Conservation (phyloP, 2,329 filamentous ascomycete genomes). For the Trichoderma arundinaceum region DNA sequence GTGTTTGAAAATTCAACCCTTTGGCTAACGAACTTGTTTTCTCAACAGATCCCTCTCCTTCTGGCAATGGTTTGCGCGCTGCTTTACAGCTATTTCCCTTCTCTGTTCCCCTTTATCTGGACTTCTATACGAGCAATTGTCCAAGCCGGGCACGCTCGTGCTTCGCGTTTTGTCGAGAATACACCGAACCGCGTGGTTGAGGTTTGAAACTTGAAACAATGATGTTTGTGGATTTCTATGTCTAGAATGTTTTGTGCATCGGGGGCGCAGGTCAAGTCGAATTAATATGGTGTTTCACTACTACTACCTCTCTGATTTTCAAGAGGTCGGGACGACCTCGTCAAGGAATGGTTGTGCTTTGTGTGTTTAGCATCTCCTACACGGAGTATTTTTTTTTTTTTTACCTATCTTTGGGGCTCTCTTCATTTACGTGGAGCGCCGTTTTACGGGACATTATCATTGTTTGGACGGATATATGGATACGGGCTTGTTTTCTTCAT, state of each 20-base stretch:
- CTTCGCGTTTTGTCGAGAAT: constrained; percentile 38
- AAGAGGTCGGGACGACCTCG: no score
- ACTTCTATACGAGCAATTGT: constrained; percentile 44
- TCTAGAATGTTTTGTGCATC: constrained; percentile 36
- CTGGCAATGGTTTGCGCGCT: constrained; percentile 55
- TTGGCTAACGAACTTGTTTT: constrained; percentile 36
- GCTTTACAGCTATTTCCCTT: constrained; percentile 58
- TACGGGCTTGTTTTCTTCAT: neutral
- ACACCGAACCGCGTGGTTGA: constrained; percentile 34
- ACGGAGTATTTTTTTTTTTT: no score
- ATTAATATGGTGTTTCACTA: neutral
- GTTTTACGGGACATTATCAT: no score
- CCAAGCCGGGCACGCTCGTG: constrained; percentile 38
- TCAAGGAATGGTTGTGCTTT: no score
- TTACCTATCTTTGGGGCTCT: no score
- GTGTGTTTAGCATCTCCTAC: no score
- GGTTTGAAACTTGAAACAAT: no score
- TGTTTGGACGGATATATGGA: no score
- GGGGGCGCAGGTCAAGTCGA: neutral
- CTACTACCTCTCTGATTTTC: neutral
- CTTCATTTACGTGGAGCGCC: no score
- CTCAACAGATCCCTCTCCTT: constrained; percentile 55
- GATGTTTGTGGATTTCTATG: constrained; percentile 19
- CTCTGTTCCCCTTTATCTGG: constrained; percentile 49
- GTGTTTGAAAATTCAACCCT: neutral